These are phyloP conservation scores for Fomes fomentarius DNA, from an alignment of 1,284 basidiomycete species.

Conservation along the genomic window DNA sequence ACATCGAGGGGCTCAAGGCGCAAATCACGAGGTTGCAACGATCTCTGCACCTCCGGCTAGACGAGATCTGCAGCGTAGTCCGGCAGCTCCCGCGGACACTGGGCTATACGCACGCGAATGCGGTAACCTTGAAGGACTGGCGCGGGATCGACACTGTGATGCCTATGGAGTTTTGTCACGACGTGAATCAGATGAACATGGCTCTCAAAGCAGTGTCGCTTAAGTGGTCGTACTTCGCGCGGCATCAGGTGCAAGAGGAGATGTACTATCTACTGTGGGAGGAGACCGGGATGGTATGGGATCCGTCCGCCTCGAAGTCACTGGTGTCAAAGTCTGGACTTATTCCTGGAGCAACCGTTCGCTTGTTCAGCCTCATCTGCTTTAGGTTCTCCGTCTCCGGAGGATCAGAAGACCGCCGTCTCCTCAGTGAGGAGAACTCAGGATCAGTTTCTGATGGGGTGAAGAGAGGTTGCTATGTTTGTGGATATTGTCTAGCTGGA, in stretches of 20 bases:
- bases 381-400: too few relatives aligned
- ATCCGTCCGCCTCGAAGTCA: not conserved
- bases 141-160: slow-evolving; percentile 1
- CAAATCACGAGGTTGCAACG: not conserved
- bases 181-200: not conserved
- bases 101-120: slow-evolving; percentile 1
- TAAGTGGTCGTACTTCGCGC: not conserved
- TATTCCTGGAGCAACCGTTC: not conserved
- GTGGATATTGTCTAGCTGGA: too few relatives aligned
- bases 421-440: too few relatives aligned
- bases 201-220: not conserved
- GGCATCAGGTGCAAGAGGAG: not conserved
- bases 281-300: not conserved
- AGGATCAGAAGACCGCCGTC: too few relatives aligned
- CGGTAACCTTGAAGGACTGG: not conserved
- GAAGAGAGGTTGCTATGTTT: too few relatives aligned
- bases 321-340: not conserved
- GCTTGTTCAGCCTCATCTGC: too few relatives aligned
- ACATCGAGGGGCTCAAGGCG: not conserved
- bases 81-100: slow-evolving; percentile 3
- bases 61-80: slow-evolving; percentile 2
- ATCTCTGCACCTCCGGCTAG: not conserved
- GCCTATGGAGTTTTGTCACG: not conserved
- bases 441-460: too few relatives aligned
- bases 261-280: not conserved